Conservation (phyloP, 768 basidiomycete genomes). For the Lanmaoa pseudosensibilis region DNA sequence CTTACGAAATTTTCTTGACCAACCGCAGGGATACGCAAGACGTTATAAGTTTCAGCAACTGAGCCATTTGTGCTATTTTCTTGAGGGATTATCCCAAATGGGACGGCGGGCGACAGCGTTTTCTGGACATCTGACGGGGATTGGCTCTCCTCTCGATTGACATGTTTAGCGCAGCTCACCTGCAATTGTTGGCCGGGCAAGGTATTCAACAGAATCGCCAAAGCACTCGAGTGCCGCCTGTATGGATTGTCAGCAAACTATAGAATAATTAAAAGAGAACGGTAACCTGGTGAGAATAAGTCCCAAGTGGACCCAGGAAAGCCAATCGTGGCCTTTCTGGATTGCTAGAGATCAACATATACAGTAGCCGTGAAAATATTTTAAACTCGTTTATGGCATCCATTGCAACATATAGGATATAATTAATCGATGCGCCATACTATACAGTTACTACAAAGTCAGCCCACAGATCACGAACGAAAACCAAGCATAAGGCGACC, state of each 20-base stretch:
- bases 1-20: conserved; percentile 51
- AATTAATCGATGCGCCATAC: neutral
- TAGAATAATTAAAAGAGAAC: neutral
- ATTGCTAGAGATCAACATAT: conserved; percentile 6
- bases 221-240: conserved; percentile 52
- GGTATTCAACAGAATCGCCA: conserved; percentile 44
- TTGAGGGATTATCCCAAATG: conserved; percentile 70
- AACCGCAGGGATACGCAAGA: conserved; percentile 44
- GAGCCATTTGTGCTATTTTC: conserved; percentile 77
- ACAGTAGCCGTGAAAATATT: conserved; percentile 2
- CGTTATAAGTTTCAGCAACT: conserved; percentile 74
- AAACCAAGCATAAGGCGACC: neutral
- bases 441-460: neutral
- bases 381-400: conserved; percentile 1
- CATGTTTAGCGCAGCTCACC: conserved; percentile 29
- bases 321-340: conserved; percentile 38
- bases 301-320: conserved; percentile 67
- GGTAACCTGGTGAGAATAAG: conserved; percentile 65
- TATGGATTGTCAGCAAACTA: conserved; percentile 23
- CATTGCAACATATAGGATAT: conserved; percentile 6
- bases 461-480: neutral
- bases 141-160: neutral
- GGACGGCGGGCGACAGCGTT: conserved; percentile 42
- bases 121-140: conserved; percentile 54
- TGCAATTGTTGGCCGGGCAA: conserved; percentile 40